Evolutionary conservation across 164 flowering plant species (phyloP).

Genomic region (Berberis thunbergii): DNA sequence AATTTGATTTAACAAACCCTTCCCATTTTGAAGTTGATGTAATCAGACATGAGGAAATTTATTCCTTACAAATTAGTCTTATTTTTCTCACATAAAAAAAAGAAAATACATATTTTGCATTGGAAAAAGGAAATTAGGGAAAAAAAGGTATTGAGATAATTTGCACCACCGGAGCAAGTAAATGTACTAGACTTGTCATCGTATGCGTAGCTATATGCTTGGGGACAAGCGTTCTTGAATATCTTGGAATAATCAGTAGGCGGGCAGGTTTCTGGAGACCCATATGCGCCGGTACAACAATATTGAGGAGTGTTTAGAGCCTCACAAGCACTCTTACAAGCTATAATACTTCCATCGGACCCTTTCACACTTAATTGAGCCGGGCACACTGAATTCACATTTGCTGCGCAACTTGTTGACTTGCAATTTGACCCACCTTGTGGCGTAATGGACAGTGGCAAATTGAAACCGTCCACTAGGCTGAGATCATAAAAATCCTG

Average conservation of each 20-base stretch:
- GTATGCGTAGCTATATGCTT: slow-evolving; percentile 79
- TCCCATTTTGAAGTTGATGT: no score
- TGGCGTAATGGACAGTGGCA: background rate
- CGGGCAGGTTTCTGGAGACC: slow-evolving; percentile 55
- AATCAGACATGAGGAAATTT: no score
- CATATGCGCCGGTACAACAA: slow-evolving; percentile 60
- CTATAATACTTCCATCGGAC: slow-evolving; percentile 24
- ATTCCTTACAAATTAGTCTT: no score
- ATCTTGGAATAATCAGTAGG: slow-evolving; percentile 49
- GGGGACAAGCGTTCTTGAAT: slow-evolving; percentile 67
- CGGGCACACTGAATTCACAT: slow-evolving; percentile 56
- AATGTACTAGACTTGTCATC: slow-evolving; percentile 81
- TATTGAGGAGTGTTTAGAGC: slow-evolving; percentile 53
- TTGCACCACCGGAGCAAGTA: slow-evolving; percentile 49
- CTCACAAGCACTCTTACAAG: slow-evolving; percentile 86
- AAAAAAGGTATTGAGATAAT: slow-evolving; percentile 64
- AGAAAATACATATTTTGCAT: no score
- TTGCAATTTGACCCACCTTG: background rate
- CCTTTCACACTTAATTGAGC: slow-evolving; percentile 37
- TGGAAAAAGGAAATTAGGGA: slow-evolving; percentile 17
- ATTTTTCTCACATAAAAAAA: no score
- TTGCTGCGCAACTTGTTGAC: slow-evolving; percentile 44
- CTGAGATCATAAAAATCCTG: background rate
- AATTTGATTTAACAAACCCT: no score
- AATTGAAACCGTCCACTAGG: background rate